phyloP scores from a whole-genome alignment of 2,329 filamentous ascomycete species.

The Incumbomyces lentus region DNA sequence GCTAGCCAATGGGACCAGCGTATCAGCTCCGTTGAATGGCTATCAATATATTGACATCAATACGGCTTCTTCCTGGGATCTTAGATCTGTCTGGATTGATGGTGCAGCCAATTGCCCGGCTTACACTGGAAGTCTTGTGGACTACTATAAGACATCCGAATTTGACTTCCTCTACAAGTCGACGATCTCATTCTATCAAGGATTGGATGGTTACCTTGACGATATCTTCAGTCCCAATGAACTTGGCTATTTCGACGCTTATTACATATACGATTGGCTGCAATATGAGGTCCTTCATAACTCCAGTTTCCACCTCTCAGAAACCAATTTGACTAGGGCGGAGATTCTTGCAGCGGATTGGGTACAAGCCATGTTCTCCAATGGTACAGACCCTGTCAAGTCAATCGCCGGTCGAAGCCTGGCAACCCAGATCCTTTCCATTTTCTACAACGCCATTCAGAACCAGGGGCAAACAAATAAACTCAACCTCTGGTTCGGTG shows the following conservation, averaged over 20 bases:
- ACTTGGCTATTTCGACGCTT: slow-evolving; percentile 41
- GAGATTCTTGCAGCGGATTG: slow-evolving; percentile 39
- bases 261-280: slow-evolving; percentile 46
- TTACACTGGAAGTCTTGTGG: slow-evolving; percentile 27
- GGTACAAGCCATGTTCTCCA: slow-evolving; percentile 18
- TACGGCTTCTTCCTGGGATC: slow-evolving; percentile 35
- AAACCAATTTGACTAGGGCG: slow-evolving; percentile 11
- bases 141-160: slow-evolving; percentile 34
- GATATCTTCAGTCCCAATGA: slow-evolving; percentile 26
- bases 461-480: slow-evolving; percentile 30
- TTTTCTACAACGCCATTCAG: slow-evolving; percentile 31
- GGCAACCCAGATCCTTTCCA: slow-evolving; percentile 28
- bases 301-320: slow-evolving; percentile 6
- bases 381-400: slow-evolving; percentile 21
- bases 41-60: slow-evolving; percentile 49
- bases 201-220: slow-evolving; percentile 34
- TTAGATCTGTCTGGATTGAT: slow-evolving; percentile 40
- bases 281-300: slow-evolving; percentile 46
- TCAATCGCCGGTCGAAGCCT: slow-evolving; percentile 36
- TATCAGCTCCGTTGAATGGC: slow-evolving; percentile 42
- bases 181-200: slow-evolving; percentile 36
- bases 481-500: slow-evolving; percentile 41
- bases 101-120: slow-evolving; percentile 38
- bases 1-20: slow-evolving; percentile 38
- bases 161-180: slow-evolving; percentile 30